Conservation (phyloP, 2,329 filamentous ascomycete species). For the Epichloe brachyelytri region DNA sequence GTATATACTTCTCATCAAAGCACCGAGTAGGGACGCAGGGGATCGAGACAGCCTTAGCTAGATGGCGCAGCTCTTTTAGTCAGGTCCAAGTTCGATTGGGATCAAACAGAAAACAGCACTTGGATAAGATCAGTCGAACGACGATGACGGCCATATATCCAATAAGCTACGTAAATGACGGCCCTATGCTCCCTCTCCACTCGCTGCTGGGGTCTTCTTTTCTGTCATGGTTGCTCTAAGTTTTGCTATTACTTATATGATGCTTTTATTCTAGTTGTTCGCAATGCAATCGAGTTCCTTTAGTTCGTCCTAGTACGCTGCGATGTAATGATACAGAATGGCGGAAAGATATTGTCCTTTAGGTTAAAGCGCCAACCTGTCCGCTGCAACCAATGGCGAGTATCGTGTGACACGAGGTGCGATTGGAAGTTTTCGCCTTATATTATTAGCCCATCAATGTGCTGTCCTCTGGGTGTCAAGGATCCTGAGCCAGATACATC, state of each 20-base stretch:
- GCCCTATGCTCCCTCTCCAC: background rate
- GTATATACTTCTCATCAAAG: slow-evolving; percentile 19
- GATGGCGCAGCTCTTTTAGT: background rate
- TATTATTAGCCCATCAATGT: too few relatives aligned
- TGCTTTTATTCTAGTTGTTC: slow-evolving; percentile 5
- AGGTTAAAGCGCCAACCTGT: background rate
- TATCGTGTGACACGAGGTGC: too few relatives aligned
- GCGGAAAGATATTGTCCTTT: background rate
- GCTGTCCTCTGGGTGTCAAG: too few relatives aligned
- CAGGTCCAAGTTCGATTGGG: background rate
- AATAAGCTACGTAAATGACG: background rate
- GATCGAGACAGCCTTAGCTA: background rate
- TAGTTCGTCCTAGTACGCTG: background rate
- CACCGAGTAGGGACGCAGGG: slow-evolving; percentile 1
- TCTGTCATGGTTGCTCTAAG: background rate
- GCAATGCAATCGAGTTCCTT: slow-evolving; percentile 1
- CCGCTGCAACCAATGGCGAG: too few relatives aligned
- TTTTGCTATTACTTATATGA: slow-evolving; percentile 2
- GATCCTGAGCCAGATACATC: too few relatives aligned
- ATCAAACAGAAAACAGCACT: background rate
- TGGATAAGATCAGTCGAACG: background rate
- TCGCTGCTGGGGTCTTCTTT: background rate
- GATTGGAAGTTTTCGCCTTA: too few relatives aligned
- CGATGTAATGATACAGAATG: background rate
- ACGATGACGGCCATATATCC: background rate